Conservation (phyloP, 1,139 yeast species). For the Arxiozyma slooffiae region DNA sequence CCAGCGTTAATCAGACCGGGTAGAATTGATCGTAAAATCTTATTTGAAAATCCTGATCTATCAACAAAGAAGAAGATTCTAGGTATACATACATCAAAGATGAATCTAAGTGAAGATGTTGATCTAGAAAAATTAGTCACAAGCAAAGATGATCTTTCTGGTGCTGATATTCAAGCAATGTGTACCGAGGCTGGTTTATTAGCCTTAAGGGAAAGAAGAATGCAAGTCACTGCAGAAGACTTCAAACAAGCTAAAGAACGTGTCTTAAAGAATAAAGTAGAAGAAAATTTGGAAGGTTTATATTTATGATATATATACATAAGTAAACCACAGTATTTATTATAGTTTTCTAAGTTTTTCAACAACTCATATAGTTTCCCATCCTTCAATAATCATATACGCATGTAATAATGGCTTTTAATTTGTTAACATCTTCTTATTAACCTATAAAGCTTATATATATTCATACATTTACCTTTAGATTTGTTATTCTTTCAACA, state of each 20-base stretch:
- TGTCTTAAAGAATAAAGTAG: conserved; percentile 94
- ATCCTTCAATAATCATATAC: too few relatives aligned
- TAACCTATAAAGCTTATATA: too few relatives aligned
- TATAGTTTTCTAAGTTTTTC: too few relatives aligned
- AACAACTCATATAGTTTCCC: too few relatives aligned
- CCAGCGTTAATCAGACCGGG: conserved; percentile 99
- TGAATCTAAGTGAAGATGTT: conserved; percentile 83
- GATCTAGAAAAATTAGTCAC: conserved; percentile 83
- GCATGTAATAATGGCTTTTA: too few relatives aligned
- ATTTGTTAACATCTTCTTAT: too few relatives aligned
- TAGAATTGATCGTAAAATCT: conserved; percentile 92
- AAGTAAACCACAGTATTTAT: neutral
- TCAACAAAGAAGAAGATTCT: conserved; percentile 88
- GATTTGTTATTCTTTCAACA: too few relatives aligned
- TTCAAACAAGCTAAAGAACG: conserved; percentile 93
- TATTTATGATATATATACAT: conserved; percentile 46
- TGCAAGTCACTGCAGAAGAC: conserved; percentile 95
- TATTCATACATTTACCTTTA: too few relatives aligned
- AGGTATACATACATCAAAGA: conserved; percentile 86
- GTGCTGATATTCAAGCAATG: conserved; percentile 97
- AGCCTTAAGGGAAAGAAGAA: conserved; percentile 94
- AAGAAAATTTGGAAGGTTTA: conserved; percentile 91
- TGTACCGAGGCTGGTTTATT: conserved; percentile 96
- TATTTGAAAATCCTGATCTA: conserved; percentile 93
- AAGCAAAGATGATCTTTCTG: conserved; percentile 89